Percentiles rank a stretch among this genome's conserved stretches.
These are phyloP conservation scores for Gardenia jasminoides DNA, from an alignment of 257 asterid genomes.

Conservation along the genomic window DNA sequence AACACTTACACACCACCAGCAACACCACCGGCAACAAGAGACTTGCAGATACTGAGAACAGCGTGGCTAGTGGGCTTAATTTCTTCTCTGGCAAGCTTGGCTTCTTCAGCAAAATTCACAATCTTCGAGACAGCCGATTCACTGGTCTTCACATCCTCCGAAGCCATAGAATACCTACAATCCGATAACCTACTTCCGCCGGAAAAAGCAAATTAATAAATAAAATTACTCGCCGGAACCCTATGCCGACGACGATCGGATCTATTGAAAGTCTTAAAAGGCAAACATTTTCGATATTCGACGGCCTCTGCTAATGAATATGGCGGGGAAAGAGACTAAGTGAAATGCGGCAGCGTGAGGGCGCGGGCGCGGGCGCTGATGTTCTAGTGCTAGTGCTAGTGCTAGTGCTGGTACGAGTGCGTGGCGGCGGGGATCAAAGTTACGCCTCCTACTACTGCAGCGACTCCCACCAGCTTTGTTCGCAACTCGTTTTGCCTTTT, in stretches of 20 bases:
- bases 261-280: constrained; percentile 1
- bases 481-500: too few species aligned
- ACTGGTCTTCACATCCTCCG: constrained; percentile 87
- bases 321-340: not conserved
- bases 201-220: not conserved
- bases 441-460: not conserved
- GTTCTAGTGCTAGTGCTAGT: too few species aligned
- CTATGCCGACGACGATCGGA: not conserved
- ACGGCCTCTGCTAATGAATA: not conserved
- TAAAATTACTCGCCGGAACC: not conserved
- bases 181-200: not conserved
- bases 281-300: not conserved
- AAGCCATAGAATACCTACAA: constrained; percentile 49
- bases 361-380: too few species aligned
- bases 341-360: constrained; percentile 7
- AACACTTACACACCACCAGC: constrained; percentile 92
- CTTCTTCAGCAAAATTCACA: constrained; percentile 90
- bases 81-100: constrained; percentile 84
- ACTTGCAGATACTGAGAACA: constrained; percentile 71
- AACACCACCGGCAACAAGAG: constrained; percentile 92
- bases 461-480: too few species aligned
- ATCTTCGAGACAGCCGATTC: constrained; percentile 91
- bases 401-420: not conserved
- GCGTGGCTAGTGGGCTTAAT: constrained; percentile 69
- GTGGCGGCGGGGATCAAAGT: constrained; percentile 21